Percentiles rank a stretch among this genome's conserved stretches.
Evolutionary conservation across 306 rosid genomes (phyloP).

Genomic region (Begonia peltatifolia): DNA sequence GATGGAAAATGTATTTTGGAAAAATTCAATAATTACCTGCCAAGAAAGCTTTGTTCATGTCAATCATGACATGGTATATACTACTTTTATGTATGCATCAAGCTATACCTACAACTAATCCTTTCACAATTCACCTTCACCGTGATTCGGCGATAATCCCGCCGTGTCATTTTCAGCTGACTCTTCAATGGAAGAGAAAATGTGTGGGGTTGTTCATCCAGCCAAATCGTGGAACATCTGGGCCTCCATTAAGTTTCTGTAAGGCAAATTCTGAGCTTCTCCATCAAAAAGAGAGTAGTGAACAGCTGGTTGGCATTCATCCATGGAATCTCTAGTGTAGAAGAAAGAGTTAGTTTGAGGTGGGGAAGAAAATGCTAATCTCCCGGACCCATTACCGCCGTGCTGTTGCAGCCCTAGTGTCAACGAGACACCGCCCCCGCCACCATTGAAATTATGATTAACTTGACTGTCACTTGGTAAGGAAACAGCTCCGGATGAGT

Average conservation of each 20-base stretch:
- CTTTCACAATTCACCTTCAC: background rate
- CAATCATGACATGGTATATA: no score
- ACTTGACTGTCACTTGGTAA: conserved; percentile 8
- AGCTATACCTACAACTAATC: conserved; percentile 13
- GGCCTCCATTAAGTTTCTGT: conserved; percentile 75
- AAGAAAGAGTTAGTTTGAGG: conserved; percentile 41
- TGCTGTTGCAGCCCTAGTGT: conserved; percentile 89
- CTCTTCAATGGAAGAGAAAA: no score
- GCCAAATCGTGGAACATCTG: conserved; percentile 75
- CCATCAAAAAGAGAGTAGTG: conserved; percentile 68
- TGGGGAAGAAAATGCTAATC: conserved; percentile 42
- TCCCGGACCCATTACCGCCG: conserved; percentile 39
- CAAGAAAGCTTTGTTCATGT: no score
- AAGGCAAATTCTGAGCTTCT: conserved; percentile 53
- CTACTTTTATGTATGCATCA: conserved; percentile 18
- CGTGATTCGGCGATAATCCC: background rate
- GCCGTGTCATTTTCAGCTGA: no score
- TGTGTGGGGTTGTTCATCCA: conserved; percentile 10
- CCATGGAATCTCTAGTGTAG: conserved; percentile 54
- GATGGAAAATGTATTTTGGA: no score
- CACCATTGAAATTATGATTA: conserved; percentile 19
- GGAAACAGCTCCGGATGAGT: conserved; percentile 16
- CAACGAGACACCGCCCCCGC: conserved; percentile 52
- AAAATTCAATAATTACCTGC: no score
- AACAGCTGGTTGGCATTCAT: conserved; percentile 44